phyloP scores from a whole-genome alignment of 1,284 basidiomycete genomes.

The Phenoliferia sp. region DNA sequence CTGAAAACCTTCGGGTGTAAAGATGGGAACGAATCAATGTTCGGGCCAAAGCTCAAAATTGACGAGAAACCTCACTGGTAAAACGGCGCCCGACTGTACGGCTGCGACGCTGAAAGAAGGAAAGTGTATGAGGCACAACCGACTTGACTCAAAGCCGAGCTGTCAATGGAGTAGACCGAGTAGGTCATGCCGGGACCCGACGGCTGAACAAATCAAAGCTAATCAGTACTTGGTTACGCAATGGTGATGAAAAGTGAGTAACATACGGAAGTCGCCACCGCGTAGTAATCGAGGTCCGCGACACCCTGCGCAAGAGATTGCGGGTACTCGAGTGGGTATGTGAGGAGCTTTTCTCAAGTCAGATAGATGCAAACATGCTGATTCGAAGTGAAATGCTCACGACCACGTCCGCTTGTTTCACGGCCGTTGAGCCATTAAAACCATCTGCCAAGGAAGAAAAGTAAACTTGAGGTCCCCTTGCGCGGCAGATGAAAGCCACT shows the following conservation, averaged over 20 bases:
- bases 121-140: conserved; percentile 36
- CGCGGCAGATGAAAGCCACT: neutral
- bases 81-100: conserved; percentile 35
- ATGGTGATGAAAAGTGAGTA: neutral
- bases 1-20: conserved; percentile 14
- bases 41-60: neutral
- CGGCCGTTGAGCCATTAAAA: conserved; percentile 28
- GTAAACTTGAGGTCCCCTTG: neutral
- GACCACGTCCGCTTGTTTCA: conserved; percentile 37
- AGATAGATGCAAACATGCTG: neutral
- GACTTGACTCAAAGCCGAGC: conserved; percentile 23
- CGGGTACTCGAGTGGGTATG: conserved; percentile 35
- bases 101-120: conserved; percentile 28
- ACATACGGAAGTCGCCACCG: conserved; percentile 11
- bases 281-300: conserved; percentile 35
- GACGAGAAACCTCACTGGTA: conserved; percentile 26
- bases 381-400: neutral
- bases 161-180: conserved; percentile 32
- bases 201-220: neutral
- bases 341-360: conserved; percentile 28
- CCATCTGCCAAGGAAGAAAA: conserved; percentile 13
- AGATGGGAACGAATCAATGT: too few relatives aligned
- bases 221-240: neutral
- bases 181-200: conserved; percentile 37
- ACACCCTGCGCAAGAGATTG: conserved; percentile 3